Base-by-base conservation (phyloP, 75 land plant genomes). In the Ceratopteris richardii region DNA sequence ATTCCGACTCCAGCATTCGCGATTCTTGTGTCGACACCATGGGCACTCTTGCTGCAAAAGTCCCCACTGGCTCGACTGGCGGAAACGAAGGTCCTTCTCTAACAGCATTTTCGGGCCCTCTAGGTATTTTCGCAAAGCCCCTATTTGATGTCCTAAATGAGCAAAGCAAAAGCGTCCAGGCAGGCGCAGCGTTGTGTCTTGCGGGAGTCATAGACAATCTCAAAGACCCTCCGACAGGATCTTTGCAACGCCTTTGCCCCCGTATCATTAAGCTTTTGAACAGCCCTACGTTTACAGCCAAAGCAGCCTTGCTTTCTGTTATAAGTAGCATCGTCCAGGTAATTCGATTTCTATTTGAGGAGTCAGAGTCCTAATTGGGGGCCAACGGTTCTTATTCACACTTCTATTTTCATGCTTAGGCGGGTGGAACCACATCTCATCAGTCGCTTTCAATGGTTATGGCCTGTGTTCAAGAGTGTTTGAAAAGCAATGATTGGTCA, bases 1-100 rank as follows among this genome's bases (percentile, higher is more conserved):
- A 92, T 48, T 68, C 95, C 18, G 97, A 92, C 57, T 76, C 97
- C 54, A 72, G 80, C 65, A 79, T 85, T 53, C 79, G 97, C 1
- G 66, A 81, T 47, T 86, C 97, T 24, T 85, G 90, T 42, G 84
- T 80, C n/a, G 84, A 85, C 29, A 75, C 87, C 7, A 69, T 78
- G 11, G 56, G 80, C 1, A 66, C 73, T 25, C 47, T 88, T 61
- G 71, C 88, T 30, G 44, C 69, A 19, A 56, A 46, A 28, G 64
- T 77, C 27, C 69, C 77, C 5, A 12, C 42, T 31, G 47, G 53
- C 37, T 43, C 52, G 16, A 53, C 39, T 29, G 40, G 39, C 2
- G 55, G 44, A 51, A 37, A 40, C 9, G 44, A 23, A 25, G 43
- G 37, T 12, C 7, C 57, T 14, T 56, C 23, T 46, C 39, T 22